A percentile compares a stretch with the other conserved stretches of the same genome.
Evolutionary conservation across 1,284 basidiomycete species (phyloP).

Genomic region (Ganoderma leucocontextum): DNA sequence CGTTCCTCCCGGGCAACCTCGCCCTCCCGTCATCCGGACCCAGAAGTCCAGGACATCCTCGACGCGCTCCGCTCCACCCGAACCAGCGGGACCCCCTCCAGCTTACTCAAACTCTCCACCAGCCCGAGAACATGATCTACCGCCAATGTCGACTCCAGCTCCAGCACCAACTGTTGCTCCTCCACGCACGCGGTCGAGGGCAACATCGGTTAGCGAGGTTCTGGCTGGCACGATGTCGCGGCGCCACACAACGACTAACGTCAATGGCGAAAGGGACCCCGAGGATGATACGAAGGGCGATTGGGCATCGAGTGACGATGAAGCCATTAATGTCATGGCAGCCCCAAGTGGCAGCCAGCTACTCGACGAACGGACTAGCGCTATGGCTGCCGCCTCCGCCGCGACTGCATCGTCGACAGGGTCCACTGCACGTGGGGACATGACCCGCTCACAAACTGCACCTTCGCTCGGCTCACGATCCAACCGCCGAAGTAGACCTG

Average conservation of each 20-base stretch:
- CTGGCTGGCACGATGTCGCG: conserved; percentile 53
- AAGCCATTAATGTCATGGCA: conserved; percentile 81
- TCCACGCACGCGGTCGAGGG: conserved; percentile 50
- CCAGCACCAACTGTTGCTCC: conserved; percentile 38
- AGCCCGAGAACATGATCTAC: conserved; percentile 26
- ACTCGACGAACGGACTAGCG: conserved; percentile 82
- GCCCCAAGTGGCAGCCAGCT: conserved; percentile 82
- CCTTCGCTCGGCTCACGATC: conserved; percentile 37
- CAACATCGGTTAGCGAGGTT: conserved; percentile 68
- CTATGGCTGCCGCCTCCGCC: conserved; percentile 49
- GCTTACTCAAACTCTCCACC: conserved; percentile 55
- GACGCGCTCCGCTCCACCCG: conserved; percentile 37
- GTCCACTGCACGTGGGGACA: conserved; percentile 34
- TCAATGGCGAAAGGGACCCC: conserved; percentile 41
- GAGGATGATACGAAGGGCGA: conserved; percentile 65
- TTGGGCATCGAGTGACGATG: conserved; percentile 81
- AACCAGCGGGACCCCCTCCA: conserved; percentile 60
- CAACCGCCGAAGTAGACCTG: conserved; percentile 62
- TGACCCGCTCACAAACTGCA: conserved; percentile 41
- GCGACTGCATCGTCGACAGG: conserved; percentile 31
- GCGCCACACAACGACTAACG: conserved; percentile 38
- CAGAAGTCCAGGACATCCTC: conserved; percentile 36
- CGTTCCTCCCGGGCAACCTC: conserved; percentile 33
- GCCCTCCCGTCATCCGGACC: conserved; percentile 30
- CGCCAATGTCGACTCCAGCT: background rate